A percentile compares a stretch with the other conserved stretches of the same genome.
Evolutionary conservation across 495 filamentous ascomycete genomes (phyloP).

Genomic region (Hypoxylon trugodes): DNA sequence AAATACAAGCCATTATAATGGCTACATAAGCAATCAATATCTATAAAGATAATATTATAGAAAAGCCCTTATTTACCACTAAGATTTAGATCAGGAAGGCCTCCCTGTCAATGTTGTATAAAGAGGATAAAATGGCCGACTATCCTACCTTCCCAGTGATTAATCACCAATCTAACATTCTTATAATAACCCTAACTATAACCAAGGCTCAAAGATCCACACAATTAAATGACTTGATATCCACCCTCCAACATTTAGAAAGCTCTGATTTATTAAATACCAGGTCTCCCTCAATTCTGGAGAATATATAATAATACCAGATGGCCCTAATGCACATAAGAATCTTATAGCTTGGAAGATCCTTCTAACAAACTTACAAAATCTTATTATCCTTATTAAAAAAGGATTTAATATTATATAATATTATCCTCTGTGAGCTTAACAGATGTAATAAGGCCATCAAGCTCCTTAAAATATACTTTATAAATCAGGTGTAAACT

Average conservation of each 20-base stretch:
- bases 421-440: background rate
- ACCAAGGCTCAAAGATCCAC: background rate
- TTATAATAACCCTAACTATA: background rate
- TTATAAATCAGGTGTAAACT: background rate
- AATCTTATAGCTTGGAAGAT: background rate
- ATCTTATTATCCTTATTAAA: background rate
- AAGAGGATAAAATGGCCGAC: background rate
- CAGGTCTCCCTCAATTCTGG: background rate
- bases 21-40: background rate
- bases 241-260: background rate
- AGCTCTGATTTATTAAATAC: background rate
- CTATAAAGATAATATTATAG: background rate
- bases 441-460: background rate
- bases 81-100: background rate
- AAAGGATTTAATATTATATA: background rate
- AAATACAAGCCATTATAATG: background rate
- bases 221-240: background rate
- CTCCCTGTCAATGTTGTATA: background rate
- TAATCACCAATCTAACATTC: background rate
- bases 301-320: background rate
- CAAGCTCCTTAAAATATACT: background rate
- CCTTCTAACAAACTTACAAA: background rate
- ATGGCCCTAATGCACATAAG: background rate
- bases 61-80: background rate
- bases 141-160: background rate